Evolutionary conservation across 768 basidiomycete genomes (phyloP), one percentile per base, ranked within the genome.

Genomic region (Coprinellus aureogranulatus): DNA sequence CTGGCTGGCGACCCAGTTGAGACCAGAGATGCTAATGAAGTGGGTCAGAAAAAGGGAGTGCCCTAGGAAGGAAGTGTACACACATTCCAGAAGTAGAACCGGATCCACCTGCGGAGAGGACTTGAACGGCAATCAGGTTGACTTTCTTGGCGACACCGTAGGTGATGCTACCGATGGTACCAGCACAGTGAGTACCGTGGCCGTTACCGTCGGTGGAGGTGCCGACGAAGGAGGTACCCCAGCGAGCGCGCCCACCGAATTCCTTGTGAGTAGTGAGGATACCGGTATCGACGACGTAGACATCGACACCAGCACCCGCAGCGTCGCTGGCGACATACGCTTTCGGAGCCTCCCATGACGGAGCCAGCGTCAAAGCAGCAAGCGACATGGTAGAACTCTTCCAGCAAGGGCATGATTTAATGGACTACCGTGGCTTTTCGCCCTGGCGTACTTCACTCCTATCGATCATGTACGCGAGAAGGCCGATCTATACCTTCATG

Each of bases 51-150:
- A n/a, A n/a, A n/a, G n/a, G 48, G n/a, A 30, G 20, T 5, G 42
- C 23, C n/a, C n/a, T n/a, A n/a, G n/a, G n/a, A n/a, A n/a, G n/a
- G n/a, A n/a, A n/a, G n/a, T n/a, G n/a, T n/a, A 54, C 60, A 4
- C 49, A 65, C 66, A 67, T 63, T 41, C 57, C 62, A 11, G 61
- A 53, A 23, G 58, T 55, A 18, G 59, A 22, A 41, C 66, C 66
- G 42, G 62, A 62, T 34, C 60, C 75, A 8, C 41, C 53, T 54
- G 74, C 72, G 47, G 62, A 64, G 44, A 77, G 71, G 11, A 79
- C 76, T 55, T 78, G 77, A 37, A 78, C 77, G 5, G 77, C 72
- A 57, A 78, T 67, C 58, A 77, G 60, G 55, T 63, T 68, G 1
- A 72, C 75, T n/a, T 48, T 37, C 54, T 69, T 70, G 6, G 68